Evolutionary conservation across 2,329 filamentous ascomycete species (phyloP).

Genomic region (Neofusicoccum kwambonambiense): DNA sequence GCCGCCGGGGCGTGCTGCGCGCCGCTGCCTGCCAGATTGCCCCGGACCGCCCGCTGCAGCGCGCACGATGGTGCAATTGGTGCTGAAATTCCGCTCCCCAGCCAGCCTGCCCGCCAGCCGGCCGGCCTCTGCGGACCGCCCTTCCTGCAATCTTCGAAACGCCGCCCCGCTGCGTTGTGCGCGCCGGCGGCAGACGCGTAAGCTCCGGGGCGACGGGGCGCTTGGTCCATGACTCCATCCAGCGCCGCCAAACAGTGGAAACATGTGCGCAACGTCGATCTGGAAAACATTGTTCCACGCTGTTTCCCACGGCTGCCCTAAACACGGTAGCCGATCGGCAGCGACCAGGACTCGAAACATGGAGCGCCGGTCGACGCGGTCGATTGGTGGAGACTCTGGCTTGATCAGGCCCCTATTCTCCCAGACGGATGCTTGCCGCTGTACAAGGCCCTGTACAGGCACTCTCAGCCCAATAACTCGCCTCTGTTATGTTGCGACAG

Average conservation of each 20-base stretch:
- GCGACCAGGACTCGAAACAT: conserved; percentile 9
- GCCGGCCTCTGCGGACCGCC: not conserved
- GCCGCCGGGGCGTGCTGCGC: not conserved
- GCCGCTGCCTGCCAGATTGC: conserved; percentile 2
- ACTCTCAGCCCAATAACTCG: not conserved
- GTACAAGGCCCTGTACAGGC: not conserved
- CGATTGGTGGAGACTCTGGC: conserved; percentile 12
- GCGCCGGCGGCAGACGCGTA: conserved; percentile 10
- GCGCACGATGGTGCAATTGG: not conserved
- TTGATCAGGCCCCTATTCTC: conserved; percentile 13
- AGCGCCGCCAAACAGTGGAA: not conserved
- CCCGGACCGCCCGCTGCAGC: not conserved
- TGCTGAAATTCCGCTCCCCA: not conserved
- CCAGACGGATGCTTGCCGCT: not conserved
- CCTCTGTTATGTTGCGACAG: not conserved
- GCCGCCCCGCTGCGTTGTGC: not conserved
- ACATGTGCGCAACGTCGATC: conserved; percentile 12
- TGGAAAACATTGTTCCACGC: not conserved
- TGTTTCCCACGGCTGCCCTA: not conserved
- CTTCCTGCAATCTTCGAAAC: conserved; percentile 15
- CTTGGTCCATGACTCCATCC: conserved; percentile 5
- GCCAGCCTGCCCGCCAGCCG: not conserved
- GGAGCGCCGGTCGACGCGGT: conserved; percentile 2
- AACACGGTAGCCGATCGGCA: conserved; percentile 5
- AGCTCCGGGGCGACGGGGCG: conserved; percentile 4